phyloP scores from a whole-genome alignment of 257 asterid species.

The Asclepias syriaca region DNA sequence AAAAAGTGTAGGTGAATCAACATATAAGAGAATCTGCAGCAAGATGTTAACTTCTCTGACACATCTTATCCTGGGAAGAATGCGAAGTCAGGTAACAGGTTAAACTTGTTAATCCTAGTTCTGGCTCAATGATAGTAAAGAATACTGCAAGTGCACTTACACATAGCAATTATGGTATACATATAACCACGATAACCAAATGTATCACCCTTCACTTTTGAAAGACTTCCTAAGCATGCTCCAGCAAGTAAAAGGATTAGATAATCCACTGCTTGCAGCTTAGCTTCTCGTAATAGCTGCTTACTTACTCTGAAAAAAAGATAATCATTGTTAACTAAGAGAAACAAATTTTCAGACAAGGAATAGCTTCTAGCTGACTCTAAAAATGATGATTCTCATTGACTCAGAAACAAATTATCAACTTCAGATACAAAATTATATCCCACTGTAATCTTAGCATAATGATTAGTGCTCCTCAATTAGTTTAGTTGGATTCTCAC shows the following conservation, averaged over 20 bases:
- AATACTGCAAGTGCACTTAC: constrained; percentile 45
- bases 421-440: not conserved
- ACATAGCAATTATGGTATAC: constrained; percentile 88
- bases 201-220: constrained; percentile 81
- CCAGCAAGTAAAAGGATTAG: constrained; percentile 92
- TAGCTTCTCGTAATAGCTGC: constrained; percentile 93
- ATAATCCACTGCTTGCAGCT: constrained; percentile 87
- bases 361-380: constrained; percentile 74
- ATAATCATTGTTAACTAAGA: no score
- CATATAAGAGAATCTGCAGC: not conserved
- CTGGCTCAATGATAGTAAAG: not conserved
- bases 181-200: constrained; percentile 79
- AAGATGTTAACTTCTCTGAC: not conserved
- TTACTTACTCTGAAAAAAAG: constrained; percentile 53
- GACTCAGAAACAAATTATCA: not conserved
- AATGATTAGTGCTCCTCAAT: not conserved
- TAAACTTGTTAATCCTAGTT: not conserved
- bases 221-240: constrained; percentile 90
- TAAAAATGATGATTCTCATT: constrained; percentile 21
- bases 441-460: not conserved
- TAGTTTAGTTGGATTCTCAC: not conserved
- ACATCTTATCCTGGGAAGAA: not conserved
- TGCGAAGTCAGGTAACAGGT: not conserved
- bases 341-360: constrained; percentile 1
- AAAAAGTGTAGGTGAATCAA: not conserved